Base-by-base conservation (phyloP, 331 rosid species). In the Stylosanthes scabra region DNA sequence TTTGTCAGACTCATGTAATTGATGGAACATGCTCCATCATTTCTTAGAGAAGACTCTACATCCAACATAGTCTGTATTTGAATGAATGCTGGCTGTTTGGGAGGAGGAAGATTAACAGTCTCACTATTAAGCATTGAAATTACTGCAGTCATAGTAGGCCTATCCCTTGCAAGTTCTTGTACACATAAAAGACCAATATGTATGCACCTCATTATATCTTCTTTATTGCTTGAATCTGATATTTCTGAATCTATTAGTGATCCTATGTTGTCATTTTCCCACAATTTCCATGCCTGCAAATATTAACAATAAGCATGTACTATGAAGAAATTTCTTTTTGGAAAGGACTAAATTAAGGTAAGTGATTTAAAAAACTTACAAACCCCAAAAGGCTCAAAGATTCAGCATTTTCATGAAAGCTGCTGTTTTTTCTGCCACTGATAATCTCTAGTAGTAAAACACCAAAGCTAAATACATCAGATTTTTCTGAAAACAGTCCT, bases 391-490 rank as follows among this genome's bases (percentile, higher is more conserved):
- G 79, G 60, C 59, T 77, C 14, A 50, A 11, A 16, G 68, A 47
- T 13, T 84, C 47, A 0, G 63, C 80, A n/a, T 70, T 50, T 13
- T 55, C 44, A 8, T 47, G 59, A 66, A 67, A 85, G 7, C 49
- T 67, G 1, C 44, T 72, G 50, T 60, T 83, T 57, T 62, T 77
- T 61, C 78, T 81, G 8, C 87, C 79, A 42, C 83, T 76, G 0
- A 86, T 45, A 52, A 82, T 82, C 61, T 87, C 89, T 9, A 84
- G 72, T 9, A 81, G 42, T 3, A 84, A 49, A 12, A 87, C 86
- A 5, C 89, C 83, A 14, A 82, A 87, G 76, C 88, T 78, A 3
- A 77, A 87, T 0, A 84, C 79, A 51, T 84, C 87, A 0, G 79
- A 87, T 56, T 84, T 87, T 29, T 64, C 71, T 3, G 84, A 84